Evolutionary conservation across 2,329 filamentous ascomycete species (phyloP).

Genomic region (Chaetomium globosum): DNA sequence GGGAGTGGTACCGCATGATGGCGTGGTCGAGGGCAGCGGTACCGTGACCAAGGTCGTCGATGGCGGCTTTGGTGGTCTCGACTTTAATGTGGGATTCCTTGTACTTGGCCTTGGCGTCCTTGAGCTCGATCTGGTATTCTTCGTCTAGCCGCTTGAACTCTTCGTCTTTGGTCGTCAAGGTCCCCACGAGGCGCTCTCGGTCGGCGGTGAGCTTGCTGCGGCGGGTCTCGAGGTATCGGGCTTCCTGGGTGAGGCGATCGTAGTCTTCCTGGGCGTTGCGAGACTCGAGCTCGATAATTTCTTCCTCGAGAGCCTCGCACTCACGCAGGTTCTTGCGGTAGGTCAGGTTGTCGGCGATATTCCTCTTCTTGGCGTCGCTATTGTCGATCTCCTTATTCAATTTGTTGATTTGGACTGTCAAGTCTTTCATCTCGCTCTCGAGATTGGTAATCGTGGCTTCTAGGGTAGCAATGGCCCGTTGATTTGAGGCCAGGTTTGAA

Average conservation of each 20-base stretch:
- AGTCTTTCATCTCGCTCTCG: conserved; percentile 67
- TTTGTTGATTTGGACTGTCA: conserved; percentile 73
- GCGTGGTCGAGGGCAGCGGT: conserved; percentile 85
- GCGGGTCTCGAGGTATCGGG: conserved; percentile 65
- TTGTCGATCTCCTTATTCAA: conserved; percentile 77
- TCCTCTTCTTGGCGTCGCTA: conserved; percentile 79
- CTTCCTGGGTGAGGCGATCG: conserved; percentile 71
- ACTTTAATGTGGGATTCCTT: conserved; percentile 87
- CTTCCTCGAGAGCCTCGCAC: conserved; percentile 65
- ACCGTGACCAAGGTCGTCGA: conserved; percentile 86
- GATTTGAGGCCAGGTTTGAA: conserved; percentile 68
- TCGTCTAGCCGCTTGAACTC: conserved; percentile 71
- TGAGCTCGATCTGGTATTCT: conserved; percentile 86
- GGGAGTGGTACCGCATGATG: conserved; percentile 92
- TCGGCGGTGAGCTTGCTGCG: conserved; percentile 72
- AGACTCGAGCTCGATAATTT: conserved; percentile 74
- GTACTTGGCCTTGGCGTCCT: conserved; percentile 77
- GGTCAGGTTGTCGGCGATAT: conserved; percentile 84
- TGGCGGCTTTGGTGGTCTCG: conserved; percentile 87
- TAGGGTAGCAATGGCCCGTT: conserved; percentile 68
- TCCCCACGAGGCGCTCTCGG: conserved; percentile 72
- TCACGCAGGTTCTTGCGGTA: conserved; percentile 75
- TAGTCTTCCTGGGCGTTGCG: conserved; percentile 84
- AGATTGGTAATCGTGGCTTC: conserved; percentile 66
- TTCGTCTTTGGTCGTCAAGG: conserved; percentile 81